phyloP scores from a whole-genome alignment of 2,329 filamentous ascomycete species.

The Clarireedia homoeocarpa region DNA sequence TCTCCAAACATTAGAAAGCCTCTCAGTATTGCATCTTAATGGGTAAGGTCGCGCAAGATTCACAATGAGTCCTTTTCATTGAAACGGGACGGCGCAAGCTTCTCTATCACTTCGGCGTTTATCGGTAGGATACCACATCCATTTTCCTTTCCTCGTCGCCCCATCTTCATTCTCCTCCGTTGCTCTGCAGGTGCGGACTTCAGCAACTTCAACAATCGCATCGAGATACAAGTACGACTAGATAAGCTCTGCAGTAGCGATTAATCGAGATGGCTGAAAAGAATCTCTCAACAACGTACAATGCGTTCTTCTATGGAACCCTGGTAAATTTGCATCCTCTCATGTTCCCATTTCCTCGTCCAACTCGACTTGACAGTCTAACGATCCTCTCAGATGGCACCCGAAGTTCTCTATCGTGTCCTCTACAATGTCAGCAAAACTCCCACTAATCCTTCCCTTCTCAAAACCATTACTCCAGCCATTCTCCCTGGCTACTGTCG shows the following conservation, averaged over 20 bases:
- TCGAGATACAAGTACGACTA: too few relatives aligned
- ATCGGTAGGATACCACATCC: too few relatives aligned
- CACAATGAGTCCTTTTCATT: too few relatives aligned
- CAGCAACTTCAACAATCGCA: too few relatives aligned
- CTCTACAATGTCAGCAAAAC: conserved; percentile 49
- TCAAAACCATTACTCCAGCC: conserved; percentile 56
- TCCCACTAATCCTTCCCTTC: conserved; percentile 35
- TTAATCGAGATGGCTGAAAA: conserved; percentile 12
- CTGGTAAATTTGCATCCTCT: not conserved
- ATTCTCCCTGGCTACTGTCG: conserved; percentile 68
- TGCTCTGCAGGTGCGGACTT: too few relatives aligned
- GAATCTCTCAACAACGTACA: conserved; percentile 6
- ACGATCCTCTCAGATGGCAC: conserved; percentile 55
- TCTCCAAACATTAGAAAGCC: too few relatives aligned
- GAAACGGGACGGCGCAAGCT: too few relatives aligned
- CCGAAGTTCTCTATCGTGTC: conserved; percentile 77
- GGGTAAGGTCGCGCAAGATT: too few relatives aligned
- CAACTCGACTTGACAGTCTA: not conserved
- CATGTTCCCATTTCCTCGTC: not conserved
- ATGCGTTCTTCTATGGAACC: conserved; percentile 22
- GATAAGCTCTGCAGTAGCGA: not conserved
- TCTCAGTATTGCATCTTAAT: too few relatives aligned
- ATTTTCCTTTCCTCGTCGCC: too few relatives aligned
- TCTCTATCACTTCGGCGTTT: too few relatives aligned
- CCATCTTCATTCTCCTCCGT: too few relatives aligned